Evolutionary conservation across 176 grass and related monocot species (phyloP).

Genomic region (Oryza punctata): DNA sequence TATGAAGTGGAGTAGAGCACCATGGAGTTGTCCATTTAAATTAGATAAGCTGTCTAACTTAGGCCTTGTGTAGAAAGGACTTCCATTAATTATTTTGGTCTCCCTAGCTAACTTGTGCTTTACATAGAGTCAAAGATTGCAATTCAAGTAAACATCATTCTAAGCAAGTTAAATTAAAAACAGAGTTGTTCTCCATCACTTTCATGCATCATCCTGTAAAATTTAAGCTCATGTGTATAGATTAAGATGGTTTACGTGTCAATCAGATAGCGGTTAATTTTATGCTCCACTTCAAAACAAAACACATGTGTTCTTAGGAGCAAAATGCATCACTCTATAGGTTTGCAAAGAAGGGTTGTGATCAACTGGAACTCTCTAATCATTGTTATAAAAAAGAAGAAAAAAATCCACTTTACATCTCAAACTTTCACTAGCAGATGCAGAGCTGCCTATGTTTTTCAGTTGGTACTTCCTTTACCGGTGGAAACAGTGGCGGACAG

Average conservation of each 20-base stretch:
- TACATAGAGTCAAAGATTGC: conserved; percentile 21
- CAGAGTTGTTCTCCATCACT: background rate
- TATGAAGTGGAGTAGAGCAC: conserved; percentile 34
- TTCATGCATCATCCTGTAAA: background rate
- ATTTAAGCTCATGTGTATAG: background rate
- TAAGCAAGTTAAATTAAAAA: conserved; percentile 19
- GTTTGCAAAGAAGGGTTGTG: too few relatives aligned
- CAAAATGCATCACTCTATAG: too few relatives aligned
- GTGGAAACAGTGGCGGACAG: too few relatives aligned
- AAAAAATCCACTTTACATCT: too few relatives aligned
- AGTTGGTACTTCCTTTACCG: too few relatives aligned
- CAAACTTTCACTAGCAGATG: too few relatives aligned
- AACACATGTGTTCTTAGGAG: too few relatives aligned
- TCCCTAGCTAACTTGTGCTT: background rate
- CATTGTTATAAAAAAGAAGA: too few relatives aligned
- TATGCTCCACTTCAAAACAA: too few relatives aligned
- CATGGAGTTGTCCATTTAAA: background rate
- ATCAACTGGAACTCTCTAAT: too few relatives aligned
- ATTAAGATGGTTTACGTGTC: background rate
- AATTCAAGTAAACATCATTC: conserved; percentile 14
- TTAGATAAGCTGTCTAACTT: background rate
- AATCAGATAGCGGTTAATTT: background rate
- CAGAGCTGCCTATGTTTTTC: too few relatives aligned
- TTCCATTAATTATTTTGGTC: conserved; percentile 14
- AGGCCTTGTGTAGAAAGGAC: background rate